phyloP scores from a whole-genome alignment of 2,329 filamentous ascomycete genomes.

The Colletotrichum endophyticum region DNA sequence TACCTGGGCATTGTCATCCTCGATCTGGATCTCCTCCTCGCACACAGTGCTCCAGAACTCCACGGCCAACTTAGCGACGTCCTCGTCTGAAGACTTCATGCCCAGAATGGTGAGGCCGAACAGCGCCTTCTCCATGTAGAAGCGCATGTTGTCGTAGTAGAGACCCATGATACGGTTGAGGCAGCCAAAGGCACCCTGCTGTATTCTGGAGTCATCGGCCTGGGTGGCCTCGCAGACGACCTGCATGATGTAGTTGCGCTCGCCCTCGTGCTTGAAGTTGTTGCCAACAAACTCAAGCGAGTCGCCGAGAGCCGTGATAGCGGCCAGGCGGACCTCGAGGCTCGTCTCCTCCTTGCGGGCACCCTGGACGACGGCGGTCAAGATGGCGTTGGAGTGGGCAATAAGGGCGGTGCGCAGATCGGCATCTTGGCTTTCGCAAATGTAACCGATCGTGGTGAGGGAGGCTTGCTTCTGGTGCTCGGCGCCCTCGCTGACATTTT shows the following conservation, averaged over 20 bases:
- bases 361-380: slow-evolving; percentile 97
- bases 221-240: slow-evolving; percentile 99
- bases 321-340: slow-evolving; percentile 86
- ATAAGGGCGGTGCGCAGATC: slow-evolving; percentile 83
- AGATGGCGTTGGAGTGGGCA: slow-evolving; percentile 93
- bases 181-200: slow-evolving; percentile 95
- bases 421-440: slow-evolving; percentile 92
- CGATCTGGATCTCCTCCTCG: slow-evolving; percentile 97
- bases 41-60: slow-evolving; percentile 99
- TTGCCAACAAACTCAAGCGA: slow-evolving; percentile 96
- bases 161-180: slow-evolving; percentile 98
- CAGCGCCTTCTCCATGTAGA: slow-evolving; percentile 99
- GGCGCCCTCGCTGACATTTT: slow-evolving; percentile 86
- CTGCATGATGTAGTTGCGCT: slow-evolving; percentile 99
- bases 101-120: slow-evolving; percentile 97
- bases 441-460: slow-evolving; percentile 95
- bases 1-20: slow-evolving; percentile 91
- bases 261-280: slow-evolving; percentile 99
- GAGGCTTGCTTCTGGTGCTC: slow-evolving; percentile 94
- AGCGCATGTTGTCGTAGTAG: slow-evolving; percentile 99
- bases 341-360: slow-evolving; percentile 96
- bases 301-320: slow-evolving; percentile 92
- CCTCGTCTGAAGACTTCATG: slow-evolving; percentile 98
- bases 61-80: slow-evolving; percentile 96
- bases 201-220: slow-evolving; percentile 86